These are phyloP conservation scores for Nitzschia putrida DNA, from an alignment of 108 stramenopile genomes.

Conservation along the genomic window DNA sequence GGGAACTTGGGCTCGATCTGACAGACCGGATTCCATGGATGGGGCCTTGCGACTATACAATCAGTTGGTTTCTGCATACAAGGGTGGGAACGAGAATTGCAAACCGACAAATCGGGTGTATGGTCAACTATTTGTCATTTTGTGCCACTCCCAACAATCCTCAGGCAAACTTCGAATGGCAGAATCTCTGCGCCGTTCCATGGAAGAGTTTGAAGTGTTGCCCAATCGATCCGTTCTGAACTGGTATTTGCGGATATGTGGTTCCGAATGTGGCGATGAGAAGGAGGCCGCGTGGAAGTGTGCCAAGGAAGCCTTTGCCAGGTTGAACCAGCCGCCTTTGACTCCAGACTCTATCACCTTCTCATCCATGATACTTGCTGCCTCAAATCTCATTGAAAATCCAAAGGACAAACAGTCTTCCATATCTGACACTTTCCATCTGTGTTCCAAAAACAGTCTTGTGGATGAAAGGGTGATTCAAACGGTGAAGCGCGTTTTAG, in stretches of 20 bases:
- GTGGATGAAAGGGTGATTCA: slow-evolving; percentile 7
- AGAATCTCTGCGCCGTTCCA: background rate
- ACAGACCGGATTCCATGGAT: too few relatives aligned
- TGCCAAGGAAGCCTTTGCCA: too few relatives aligned
- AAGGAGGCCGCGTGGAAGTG: too few relatives aligned
- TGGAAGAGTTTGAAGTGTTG: slow-evolving; percentile 9
- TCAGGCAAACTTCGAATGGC: background rate
- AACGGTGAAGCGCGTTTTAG: background rate
- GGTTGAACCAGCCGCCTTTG: too few relatives aligned
- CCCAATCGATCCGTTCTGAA: slow-evolving; percentile 15
- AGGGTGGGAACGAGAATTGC: too few relatives aligned
- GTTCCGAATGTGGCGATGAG: too few relatives aligned
- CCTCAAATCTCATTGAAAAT: slow-evolving; percentile 7
- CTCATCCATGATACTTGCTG: slow-evolving; percentile 16
- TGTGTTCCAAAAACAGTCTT: slow-evolving; percentile 8
- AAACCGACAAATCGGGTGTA: too few relatives aligned
- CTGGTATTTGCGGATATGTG: background rate
- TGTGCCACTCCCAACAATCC: background rate
- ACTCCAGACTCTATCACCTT: slow-evolving; percentile 11
- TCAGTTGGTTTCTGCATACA: too few relatives aligned
- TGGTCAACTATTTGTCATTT: background rate
- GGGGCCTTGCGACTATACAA: too few relatives aligned
- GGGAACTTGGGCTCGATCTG: background rate
- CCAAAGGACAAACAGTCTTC: background rate
- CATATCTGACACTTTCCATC: slow-evolving; percentile 3